Evolutionary conservation across 2,329 filamentous ascomycete species (phyloP), one percentile per base, ranked within the genome.

Genomic region (Ascochyta fabae): DNA sequence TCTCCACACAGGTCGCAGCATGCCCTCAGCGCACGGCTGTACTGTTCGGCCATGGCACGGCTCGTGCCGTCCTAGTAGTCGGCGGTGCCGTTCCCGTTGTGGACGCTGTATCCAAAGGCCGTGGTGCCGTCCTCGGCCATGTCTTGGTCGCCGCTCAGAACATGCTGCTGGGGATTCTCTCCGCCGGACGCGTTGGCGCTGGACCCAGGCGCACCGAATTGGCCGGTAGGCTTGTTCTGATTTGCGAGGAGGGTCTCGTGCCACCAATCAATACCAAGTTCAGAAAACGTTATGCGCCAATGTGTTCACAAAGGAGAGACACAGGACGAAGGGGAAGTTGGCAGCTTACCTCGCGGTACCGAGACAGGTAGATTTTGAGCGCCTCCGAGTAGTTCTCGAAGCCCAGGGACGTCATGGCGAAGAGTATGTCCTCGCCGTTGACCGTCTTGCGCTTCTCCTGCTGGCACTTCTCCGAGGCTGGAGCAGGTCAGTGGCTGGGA

Each of bases 371-470:
- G 66, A 99, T 97, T 79, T 99, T 99, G 55, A 99, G 83, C 1
- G 95, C 95, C 77, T 99, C 95, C 24, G 94, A 90, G 75, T 99
- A 99, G 79, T 99, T 99, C 79, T 99, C 95, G 77, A 99, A 99
- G 1, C 95, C 95, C 33, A 99, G 85, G 24, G 95, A 99, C 7
- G 94, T 98, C 95, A 99, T 99, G 58, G 95, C 95, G 74, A 98
- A 99, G 41, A 99, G 82, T 57, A 99, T 99, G 71, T 99, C 95
- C 78, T 99, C 95, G 67, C 95, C 95, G 72, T 99, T 99, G 65
- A 99, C 95, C 0, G 95, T 99, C 83, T 99, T 99, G 70, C 95
- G 88, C 83, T 99, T 99, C 79, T 99, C 95, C 77, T 98, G 95
- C 76, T 99, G 95, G 74, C 95, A 99, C 79, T 99, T 99, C 78